These are phyloP conservation scores for Phallus indusiatus DNA, from an alignment of 768 basidiomycete species.

Conservation along the genomic window DNA sequence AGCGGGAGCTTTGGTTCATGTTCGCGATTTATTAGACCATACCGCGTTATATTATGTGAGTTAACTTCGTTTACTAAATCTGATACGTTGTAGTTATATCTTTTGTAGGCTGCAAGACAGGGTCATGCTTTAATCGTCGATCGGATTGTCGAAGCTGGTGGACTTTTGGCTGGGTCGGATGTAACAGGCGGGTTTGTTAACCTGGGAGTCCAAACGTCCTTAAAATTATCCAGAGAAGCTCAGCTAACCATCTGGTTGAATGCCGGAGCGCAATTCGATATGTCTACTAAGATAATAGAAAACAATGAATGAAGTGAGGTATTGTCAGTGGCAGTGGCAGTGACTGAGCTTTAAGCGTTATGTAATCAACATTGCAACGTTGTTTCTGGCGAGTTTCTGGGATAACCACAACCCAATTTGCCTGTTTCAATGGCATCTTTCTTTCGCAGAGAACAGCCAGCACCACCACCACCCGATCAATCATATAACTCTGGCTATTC, in stretches of 20 bases:
- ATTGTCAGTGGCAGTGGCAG: too few relatives aligned
- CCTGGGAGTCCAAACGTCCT: constrained; percentile 2
- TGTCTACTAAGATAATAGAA: neutral
- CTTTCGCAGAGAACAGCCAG: neutral
- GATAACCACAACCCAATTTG: neutral
- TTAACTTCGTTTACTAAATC: neutral
- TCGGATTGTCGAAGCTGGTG: constrained; percentile 61
- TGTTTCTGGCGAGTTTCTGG: too few relatives aligned
- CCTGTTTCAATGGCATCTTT: neutral
- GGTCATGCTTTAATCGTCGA: constrained; percentile 53
- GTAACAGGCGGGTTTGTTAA: constrained; percentile 16
- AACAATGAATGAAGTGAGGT: too few relatives aligned
- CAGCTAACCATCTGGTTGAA: constrained; percentile 6
- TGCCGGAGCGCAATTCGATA: neutral
- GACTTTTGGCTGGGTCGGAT: constrained; percentile 61
- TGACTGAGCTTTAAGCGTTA: too few relatives aligned
- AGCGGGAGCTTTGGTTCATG: constrained; percentile 74
- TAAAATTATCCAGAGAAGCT: neutral
- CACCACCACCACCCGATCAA: neutral
- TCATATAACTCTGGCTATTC: neutral
- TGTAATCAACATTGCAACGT: too few relatives aligned
- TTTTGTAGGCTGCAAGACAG: constrained; percentile 6
- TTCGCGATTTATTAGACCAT: constrained; percentile 71
- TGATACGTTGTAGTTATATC: neutral
- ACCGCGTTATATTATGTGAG: constrained; percentile 74